These are phyloP conservation scores for Moesziomyces parantarcticus DNA, from an alignment of 1,284 basidiomycete species.

Conservation along the genomic window DNA sequence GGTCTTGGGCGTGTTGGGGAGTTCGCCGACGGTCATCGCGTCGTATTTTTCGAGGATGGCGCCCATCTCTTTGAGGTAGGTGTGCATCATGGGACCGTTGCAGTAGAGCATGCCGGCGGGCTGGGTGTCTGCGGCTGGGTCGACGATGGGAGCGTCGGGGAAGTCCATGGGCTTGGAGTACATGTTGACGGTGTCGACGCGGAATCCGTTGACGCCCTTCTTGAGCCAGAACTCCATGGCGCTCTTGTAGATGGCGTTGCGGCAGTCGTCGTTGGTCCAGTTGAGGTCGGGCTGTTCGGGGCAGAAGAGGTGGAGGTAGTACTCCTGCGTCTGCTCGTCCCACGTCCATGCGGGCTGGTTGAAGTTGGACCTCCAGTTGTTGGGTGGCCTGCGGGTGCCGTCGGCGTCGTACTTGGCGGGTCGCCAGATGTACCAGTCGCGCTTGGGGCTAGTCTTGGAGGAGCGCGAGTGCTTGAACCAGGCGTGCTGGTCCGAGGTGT, in stretches of 20 bases:
- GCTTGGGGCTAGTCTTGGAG: conserved; percentile 74
- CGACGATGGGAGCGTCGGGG: conserved; percentile 68
- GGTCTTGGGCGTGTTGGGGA: conserved; percentile 68
- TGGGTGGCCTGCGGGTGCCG: conserved; percentile 71
- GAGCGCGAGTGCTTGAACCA: conserved; percentile 80
- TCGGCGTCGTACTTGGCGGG: conserved; percentile 73
- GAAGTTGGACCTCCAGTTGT: conserved; percentile 79
- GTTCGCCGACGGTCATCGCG: conserved; percentile 78
- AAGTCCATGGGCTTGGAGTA: conserved; percentile 63
- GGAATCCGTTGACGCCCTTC: conserved; percentile 79
- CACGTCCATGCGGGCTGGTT: conserved; percentile 81
- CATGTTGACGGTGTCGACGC: conserved; percentile 64
- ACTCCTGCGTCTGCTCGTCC: conserved; percentile 77
- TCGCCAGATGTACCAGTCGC: conserved; percentile 82
- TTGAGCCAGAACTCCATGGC: conserved; percentile 80
- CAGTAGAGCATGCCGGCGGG: conserved; percentile 70
- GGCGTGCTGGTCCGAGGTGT: conserved; percentile 75
- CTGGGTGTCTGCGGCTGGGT: conserved; percentile 73
- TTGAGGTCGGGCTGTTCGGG: conserved; percentile 81
- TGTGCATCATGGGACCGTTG: conserved; percentile 71
- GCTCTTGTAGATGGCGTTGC: conserved; percentile 73
- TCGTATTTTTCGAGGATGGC: conserved; percentile 69
- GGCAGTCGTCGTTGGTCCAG: conserved; percentile 76
- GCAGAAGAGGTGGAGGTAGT: conserved; percentile 80
- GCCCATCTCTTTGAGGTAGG: conserved; percentile 76